A percentile compares a stretch with the other conserved stretches of the same genome.
Evolutionary conservation across 257 asterid species (phyloP).

Genomic region (Nyctanthes arbortristis): DNA sequence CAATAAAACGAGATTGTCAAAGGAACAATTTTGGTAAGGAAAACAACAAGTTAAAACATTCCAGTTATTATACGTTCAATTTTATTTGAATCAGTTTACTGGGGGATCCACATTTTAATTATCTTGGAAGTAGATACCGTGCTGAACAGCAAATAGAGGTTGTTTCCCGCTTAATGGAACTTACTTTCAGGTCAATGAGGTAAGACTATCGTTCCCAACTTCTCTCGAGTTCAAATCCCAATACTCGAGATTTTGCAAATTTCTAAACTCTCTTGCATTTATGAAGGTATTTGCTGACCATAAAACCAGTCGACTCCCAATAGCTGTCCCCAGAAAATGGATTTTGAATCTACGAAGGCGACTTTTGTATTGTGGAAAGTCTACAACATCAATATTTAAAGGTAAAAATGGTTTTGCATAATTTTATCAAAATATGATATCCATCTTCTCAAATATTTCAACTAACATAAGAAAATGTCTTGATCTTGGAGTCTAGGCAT

Average conservation of each 20-base stretch:
- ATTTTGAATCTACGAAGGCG: slow-evolving; percentile 35
- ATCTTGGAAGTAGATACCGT: slow-evolving; percentile 50
- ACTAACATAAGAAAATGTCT: background rate
- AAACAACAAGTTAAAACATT: background rate
- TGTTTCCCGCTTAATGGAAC: slow-evolving; percentile 75
- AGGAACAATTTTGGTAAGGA: slow-evolving; percentile 64
- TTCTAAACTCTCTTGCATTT: background rate
- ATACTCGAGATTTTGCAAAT: background rate
- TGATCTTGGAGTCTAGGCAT: slow-evolving; percentile 34
- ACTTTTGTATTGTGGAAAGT: slow-evolving; percentile 48
- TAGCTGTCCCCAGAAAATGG: slow-evolving; percentile 38
- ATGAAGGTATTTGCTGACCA: slow-evolving; percentile 71
- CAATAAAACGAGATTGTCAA: slow-evolving; percentile 16
- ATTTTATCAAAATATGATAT: background rate
- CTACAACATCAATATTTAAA: slow-evolving; percentile 45
- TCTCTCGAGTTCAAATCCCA: background rate
- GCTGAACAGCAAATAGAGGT: slow-evolving; percentile 61
- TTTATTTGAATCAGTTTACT: background rate
- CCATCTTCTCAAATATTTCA: background rate
- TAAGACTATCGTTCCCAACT: slow-evolving; percentile 16
- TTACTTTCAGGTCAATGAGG: slow-evolving; percentile 84
- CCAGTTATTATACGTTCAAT: background rate
- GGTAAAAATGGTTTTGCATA: slow-evolving; percentile 34
- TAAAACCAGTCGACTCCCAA: slow-evolving; percentile 46
- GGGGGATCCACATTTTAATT: background rate